These are phyloP conservation scores for Psilocybe tampanensis DNA, from an alignment of 768 basidiomycete genomes.

Conservation along the genomic window DNA sequence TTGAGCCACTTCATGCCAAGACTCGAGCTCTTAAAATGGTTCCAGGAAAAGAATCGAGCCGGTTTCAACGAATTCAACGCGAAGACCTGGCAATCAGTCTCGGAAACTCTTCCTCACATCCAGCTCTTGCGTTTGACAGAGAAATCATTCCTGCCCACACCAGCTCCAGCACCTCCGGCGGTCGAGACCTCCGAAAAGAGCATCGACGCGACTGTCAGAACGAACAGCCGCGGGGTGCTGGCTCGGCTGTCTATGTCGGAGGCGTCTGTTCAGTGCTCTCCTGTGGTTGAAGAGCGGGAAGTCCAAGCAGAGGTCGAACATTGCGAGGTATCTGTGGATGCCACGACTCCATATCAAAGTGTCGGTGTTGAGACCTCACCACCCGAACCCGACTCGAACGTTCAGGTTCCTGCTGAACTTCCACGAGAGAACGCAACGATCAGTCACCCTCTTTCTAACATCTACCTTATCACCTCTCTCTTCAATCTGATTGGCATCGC, in stretches of 20 bases:
- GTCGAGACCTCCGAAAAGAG: conserved; percentile 44
- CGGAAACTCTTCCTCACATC: conserved; percentile 71
- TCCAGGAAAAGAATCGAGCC: conserved; percentile 76
- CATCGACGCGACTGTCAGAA: conserved; percentile 44
- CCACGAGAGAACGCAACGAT: conserved; percentile 11
- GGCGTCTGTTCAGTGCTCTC: conserved; percentile 37
- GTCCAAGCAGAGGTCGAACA: conserved; percentile 37
- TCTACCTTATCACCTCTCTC: conserved; percentile 41
- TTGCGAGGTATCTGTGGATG: conserved; percentile 47
- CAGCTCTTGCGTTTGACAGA: conserved; percentile 68
- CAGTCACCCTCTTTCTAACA: conserved; percentile 21
- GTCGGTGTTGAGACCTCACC: conserved; percentile 59
- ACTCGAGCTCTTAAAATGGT: conserved; percentile 72
- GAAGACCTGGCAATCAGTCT: conserved; percentile 67
- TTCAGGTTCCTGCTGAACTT: conserved; percentile 12
- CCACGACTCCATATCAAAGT: conserved; percentile 44
- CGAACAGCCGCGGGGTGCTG: conserved; percentile 32
- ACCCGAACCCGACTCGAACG: conserved; percentile 47
- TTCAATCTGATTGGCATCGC: conserved; percentile 47
- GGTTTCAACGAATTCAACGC: conserved; percentile 71
- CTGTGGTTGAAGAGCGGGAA: conserved; percentile 31
- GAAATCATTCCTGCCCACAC: conserved; percentile 39
- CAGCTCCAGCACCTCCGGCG: conserved; percentile 14
- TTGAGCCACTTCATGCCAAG: conserved; percentile 78
- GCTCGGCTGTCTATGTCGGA: conserved; percentile 32